Base-by-base conservation (phyloP, 768 basidiomycete species). In the Mycena pura region DNA sequence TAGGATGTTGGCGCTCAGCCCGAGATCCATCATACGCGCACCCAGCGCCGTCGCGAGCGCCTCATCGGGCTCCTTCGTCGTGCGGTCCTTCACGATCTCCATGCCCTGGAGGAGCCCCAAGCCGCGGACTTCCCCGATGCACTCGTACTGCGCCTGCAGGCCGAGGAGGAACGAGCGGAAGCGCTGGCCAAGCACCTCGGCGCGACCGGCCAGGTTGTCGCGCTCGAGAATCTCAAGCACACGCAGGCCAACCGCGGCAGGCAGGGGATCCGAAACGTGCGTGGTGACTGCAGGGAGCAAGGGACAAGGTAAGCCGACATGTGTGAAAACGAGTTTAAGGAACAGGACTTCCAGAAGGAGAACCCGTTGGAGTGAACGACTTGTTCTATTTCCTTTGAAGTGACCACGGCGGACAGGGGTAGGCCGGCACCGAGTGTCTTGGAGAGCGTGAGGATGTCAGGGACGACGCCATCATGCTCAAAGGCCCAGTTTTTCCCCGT, bases 361-460 rank as follows among this genome's bases (percentile, higher is more conserved):
- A 68, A 68, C 22, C 67, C 67, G 8, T 58, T 55, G n/a, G 60
- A 61, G 38, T 65, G 61, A 11, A 64, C 52, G 9, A 50, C 60
- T 32, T 68, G 43, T 63, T 68, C 67, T 27, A 68, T 65, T 57
- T 68, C 57, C 21, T 41, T 60, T 9, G 67, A 68, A 9, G 67
- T 68, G 34, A 68, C 61, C 27, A 68, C 67, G 13, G 67, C 67
- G 19, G 67, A 68, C 10, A 68, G 64, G 3, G 67, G 67, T 21
- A 68, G 61, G 21, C 67, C 67, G 6, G 67, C 67, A n/a, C 67
- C 67, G n/a, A 68, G 63, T 6, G 67, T 68, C 50, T 68, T 68
- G 15, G 67, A 68, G 2, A 68, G 54, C 6, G 67, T 68, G 17
- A 68, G 57, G 34, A 68, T 68, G 22, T 68, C 67, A 0, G 67